Percentiles rank a stretch among this genome's conserved stretches.
These are phyloP conservation scores for Xylaria sp. DNA, from an alignment of 2,329 filamentous ascomycete genomes.

Conservation along the genomic window DNA sequence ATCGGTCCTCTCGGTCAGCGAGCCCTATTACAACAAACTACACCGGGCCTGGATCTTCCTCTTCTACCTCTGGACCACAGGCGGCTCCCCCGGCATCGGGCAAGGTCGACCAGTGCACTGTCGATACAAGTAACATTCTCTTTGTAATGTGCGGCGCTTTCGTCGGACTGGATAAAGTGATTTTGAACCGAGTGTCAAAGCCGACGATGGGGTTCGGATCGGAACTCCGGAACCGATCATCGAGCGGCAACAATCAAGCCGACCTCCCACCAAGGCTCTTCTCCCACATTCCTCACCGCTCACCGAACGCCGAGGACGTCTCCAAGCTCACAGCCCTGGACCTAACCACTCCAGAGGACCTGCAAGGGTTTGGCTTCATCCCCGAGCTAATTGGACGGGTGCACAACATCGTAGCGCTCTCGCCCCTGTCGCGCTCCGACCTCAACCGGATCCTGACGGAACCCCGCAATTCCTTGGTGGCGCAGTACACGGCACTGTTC, in stretches of 20 bases:
- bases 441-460: conserved; percentile 92
- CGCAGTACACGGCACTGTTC: conserved; percentile 91
- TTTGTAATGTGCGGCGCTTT: conserved; percentile 98
- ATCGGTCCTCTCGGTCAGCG: conserved; percentile 64
- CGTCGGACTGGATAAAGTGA: conserved; percentile 86
- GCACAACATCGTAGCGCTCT: conserved; percentile 87
- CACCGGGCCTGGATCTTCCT: conserved; percentile 57
- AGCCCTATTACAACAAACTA: conserved; percentile 65
- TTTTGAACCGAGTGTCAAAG: conserved; percentile 87
- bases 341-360: conserved; percentile 76
- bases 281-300: conserved; percentile 66
- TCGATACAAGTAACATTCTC: conserved; percentile 94
- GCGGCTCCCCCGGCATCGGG: conserved; percentile 56
- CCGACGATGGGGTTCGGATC: conserved; percentile 92
- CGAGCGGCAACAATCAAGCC: conserved; percentile 59
- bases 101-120: conserved; percentile 73
- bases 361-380: conserved; percentile 90
- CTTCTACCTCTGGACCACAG: conserved; percentile 56
- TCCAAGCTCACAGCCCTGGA: conserved; percentile 69
- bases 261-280: conserved; percentile 73
- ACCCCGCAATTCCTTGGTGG: conserved; percentile 85
- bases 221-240: conserved; percentile 71
- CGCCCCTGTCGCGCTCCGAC: conserved; percentile 73
- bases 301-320: conserved; percentile 47
- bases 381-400: conserved; percentile 96